Evolutionary conservation across 345 rosid genomes (phyloP), one percentile per base, ranked within the genome.

Genomic region (Hibiscus mutabilis): DNA sequence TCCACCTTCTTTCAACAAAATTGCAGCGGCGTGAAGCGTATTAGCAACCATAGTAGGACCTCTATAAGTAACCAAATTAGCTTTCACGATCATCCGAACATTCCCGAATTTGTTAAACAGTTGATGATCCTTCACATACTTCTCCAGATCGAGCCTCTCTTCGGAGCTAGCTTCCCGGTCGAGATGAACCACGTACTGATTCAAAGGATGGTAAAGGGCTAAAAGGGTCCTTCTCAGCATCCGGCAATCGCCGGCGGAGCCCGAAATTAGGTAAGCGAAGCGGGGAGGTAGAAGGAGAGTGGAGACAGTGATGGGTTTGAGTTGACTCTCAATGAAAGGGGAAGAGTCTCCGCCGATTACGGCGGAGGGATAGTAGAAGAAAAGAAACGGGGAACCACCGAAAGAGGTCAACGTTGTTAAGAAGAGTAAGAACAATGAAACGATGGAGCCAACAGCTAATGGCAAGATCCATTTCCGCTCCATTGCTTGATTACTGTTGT

Each of bases 11-110:
- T 82, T 95, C 88, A 95, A 72, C 82, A 95, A 68, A 66, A 94
- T 79, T 11, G 97, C 88, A 61, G 84, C 73, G 2, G 91, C 92
- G 21, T 86, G 96, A 68, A 94, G 96, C 69, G 87, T 85, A 53
- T 74, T 83, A 19, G 99, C 97, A 58, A 91, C 82, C 90, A 76
- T 76, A 0, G 99, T 91, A 21, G 97, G 97, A 0, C 99, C 97
- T 79, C 85, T 91, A 60, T 81, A 82, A 22, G 96, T 91, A 1
- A 91, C 84, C 86, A 90, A 83, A 87, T 94, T 84, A 25, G 96
- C 87, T 47, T 87, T 84, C 42, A 95, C 97, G 62, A 90, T 78
- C 44, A 91, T 96, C 92, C 88, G 85, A 72, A 94, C 98, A 55
- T 94, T 94, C 79, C 83, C 75, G 42, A 88, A 81, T 73, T 78